Evolutionary conservation across 1,284 basidiomycete species (phyloP).

Genomic region (Ustilago tritici): DNA sequence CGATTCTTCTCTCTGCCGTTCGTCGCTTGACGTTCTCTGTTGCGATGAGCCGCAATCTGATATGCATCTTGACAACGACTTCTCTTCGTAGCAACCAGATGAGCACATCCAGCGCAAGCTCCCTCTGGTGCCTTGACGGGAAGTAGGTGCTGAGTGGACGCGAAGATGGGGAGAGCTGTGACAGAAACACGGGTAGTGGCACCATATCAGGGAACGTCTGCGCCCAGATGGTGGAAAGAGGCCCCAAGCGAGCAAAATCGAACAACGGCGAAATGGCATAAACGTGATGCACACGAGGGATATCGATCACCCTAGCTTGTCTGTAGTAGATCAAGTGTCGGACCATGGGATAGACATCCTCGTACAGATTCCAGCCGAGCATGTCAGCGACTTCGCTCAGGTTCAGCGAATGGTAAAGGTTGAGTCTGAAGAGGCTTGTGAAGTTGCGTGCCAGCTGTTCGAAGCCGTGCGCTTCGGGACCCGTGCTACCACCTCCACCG

Average conservation of each 20-base stretch:
- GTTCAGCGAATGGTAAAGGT: slow-evolving; percentile 71
- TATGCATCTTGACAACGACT: slow-evolving; percentile 85
- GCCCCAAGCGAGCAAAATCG: slow-evolving; percentile 73
- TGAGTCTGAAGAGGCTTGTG: slow-evolving; percentile 42
- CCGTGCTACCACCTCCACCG: slow-evolving; percentile 3
- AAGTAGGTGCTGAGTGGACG: slow-evolving; percentile 49
- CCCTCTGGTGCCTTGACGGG: slow-evolving; percentile 39
- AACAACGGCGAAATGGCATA: slow-evolving; percentile 74
- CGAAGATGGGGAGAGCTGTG: slow-evolving; percentile 44
- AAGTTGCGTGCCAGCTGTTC: slow-evolving; percentile 53
- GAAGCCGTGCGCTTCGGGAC: slow-evolving; percentile 42
- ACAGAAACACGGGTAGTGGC: slow-evolving; percentile 72
- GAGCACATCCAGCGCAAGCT: slow-evolving; percentile 84
- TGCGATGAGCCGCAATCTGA: slow-evolving; percentile 85
- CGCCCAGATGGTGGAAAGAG: slow-evolving; percentile 77
- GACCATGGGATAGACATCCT: slow-evolving; percentile 86
- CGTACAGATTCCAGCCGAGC: slow-evolving; percentile 86
- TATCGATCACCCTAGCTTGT: slow-evolving; percentile 87
- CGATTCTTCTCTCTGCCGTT: slow-evolving; percentile 39
- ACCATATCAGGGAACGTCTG: slow-evolving; percentile 79
- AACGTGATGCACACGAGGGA: slow-evolving; percentile 84
- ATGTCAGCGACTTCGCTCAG: slow-evolving; percentile 86
- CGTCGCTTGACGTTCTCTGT: slow-evolving; percentile 79
- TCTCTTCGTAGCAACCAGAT: slow-evolving; percentile 90
- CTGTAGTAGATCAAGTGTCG: slow-evolving; percentile 90